These are phyloP conservation scores for Chara braunii DNA, from an alignment of 139 green algal genomes.

Conservation along the genomic window DNA sequence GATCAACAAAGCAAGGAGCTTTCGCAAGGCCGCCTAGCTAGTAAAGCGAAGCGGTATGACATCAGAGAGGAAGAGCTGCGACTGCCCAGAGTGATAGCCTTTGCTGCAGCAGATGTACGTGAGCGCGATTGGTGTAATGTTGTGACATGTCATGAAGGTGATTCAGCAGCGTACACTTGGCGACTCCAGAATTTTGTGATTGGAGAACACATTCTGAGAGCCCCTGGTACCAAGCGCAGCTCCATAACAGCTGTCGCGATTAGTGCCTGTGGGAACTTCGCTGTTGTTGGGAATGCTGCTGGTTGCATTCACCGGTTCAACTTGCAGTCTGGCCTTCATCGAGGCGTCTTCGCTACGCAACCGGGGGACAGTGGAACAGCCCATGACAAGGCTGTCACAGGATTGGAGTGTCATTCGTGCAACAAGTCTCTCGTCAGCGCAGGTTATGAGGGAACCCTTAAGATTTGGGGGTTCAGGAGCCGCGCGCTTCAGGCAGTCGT, in stretches of 20 bases:
- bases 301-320: conserved; percentile 91
- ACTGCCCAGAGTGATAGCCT: conserved; percentile 55
- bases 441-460: conserved; percentile 14
- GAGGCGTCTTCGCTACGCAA: conserved; percentile 29
- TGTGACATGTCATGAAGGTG: conserved; percentile 81
- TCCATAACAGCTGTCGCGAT: conserved; percentile 53
- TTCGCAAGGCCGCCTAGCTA: conserved; percentile 65
- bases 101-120: conserved; percentile 54
- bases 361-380: conserved; percentile 30
- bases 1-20: conserved; percentile 91
- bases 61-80: conserved; percentile 75
- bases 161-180: conserved; percentile 82
- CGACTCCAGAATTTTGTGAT: conserved; percentile 53
- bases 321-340: conserved; percentile 61
- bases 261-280: conserved; percentile 91
- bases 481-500: conserved; percentile 41
- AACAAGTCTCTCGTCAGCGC: conserved; percentile 54
- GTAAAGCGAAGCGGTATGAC: conserved; percentile 63
- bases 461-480: conserved; percentile 71
- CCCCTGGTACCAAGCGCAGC: conserved; percentile 17
- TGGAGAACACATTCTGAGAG: conserved; percentile 43
- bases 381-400: conserved; percentile 62
- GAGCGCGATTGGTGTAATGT: conserved; percentile 96
- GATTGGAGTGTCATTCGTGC: conserved; percentile 50
- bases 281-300: conserved; percentile 64